A percentile compares a stretch with the other conserved stretches of the same genome.
These are phyloP conservation scores for Carex kokanica DNA, from an alignment of 176 grass and related monocot species.

Conservation along the genomic window DNA sequence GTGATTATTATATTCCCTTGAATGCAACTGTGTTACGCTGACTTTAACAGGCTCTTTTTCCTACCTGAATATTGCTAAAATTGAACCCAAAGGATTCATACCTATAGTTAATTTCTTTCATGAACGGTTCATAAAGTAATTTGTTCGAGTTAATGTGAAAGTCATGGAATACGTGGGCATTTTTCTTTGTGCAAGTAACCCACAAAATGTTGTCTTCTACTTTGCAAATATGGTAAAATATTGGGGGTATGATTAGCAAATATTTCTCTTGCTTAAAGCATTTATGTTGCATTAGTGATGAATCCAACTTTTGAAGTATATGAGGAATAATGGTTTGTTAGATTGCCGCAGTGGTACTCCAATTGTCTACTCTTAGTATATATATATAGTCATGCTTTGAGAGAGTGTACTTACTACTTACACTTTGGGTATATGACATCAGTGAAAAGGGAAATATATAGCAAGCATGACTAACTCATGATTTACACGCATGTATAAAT, in stretches of 20 bases:
- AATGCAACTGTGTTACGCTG: too few relatives aligned
- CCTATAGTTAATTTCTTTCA: background rate
- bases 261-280: background rate
- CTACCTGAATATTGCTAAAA: background rate
- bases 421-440: background rate
- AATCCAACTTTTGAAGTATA: background rate
- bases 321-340: background rate
- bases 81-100: background rate
- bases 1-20: too few relatives aligned
- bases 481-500: background rate
- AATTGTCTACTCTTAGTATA: background rate
- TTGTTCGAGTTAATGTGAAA: background rate
- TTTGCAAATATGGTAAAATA: background rate
- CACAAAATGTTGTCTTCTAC: background rate
- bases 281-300: background rate
- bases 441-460: background rate
- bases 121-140: background rate
- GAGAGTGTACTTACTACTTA: background rate
- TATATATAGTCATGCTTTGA: conserved; percentile 11
- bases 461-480: background rate
- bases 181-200: background rate
- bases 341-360: background rate
- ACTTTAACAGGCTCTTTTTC: background rate
- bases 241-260: background rate
- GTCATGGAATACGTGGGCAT: background rate